Base-by-base conservation (phyloP, 2,329 filamentous ascomycete species). In the Ophiostoma sp. region DNA sequence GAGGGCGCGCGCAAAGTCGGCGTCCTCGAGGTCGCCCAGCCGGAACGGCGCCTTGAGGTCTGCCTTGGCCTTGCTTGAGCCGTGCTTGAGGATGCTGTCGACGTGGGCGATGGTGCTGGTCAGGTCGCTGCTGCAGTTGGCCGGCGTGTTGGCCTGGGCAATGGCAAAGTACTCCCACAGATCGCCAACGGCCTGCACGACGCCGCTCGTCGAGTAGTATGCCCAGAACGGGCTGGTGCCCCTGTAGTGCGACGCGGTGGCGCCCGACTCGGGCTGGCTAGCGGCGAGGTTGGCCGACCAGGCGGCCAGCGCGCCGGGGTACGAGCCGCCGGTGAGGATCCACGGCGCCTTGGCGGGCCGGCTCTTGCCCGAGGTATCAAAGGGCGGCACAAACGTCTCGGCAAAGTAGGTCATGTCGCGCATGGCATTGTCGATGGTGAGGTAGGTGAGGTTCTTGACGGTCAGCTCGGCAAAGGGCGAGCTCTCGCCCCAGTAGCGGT, bases 71-170 rank as follows among this genome's bases (percentile, higher is more conserved):
- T 72, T 78, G 68, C 67, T 74, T 73, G 72, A 80, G 76, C 74
- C 83, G 68, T 79, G 76, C 67, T 77, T 74, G 20, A 81, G 77
- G 31, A 82, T 79, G 67, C 73, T 78, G 74, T 88, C 85, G n/a
- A 87, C 78, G 73, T 86, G 77, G 31, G 83, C 77, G 70, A 86
- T 79, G 17, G 86, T 83, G 0, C 79, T 75, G 5, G 77, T 76
- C 33, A 87, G 76, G 73, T 87, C 85, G 4, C 76, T 75, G 74
- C 81, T 85, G 79, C 86, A 88, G 78, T 88, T 88, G 75, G 79
- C 73, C 0, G 86, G 82, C 77, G 86, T 85, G 15, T 82, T 84
- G 72, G 83, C 77, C 72, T 82, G 80, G 4, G 71, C 68, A 11
- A 65, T 23, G 27, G 67, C 71, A 74, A 86, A 87, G 73, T 87